Conservation (phyloP, 352 stramenopile species). For the Phytopythium sindhum region DNA sequence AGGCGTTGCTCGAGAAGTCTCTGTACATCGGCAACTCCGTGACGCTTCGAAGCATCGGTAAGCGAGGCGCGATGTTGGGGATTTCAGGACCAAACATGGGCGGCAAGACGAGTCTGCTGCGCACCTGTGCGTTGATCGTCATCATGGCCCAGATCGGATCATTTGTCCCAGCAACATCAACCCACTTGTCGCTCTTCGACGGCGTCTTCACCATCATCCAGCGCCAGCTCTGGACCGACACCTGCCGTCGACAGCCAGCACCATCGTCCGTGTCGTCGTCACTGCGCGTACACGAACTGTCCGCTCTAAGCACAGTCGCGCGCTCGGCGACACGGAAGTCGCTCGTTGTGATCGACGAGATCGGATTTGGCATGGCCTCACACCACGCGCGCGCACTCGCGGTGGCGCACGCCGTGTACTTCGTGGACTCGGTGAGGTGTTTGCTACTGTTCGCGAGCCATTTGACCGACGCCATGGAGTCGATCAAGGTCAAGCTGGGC, state of each 20-base stretch:
- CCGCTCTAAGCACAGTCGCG: constrained; percentile 22
- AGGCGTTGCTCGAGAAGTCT: constrained; percentile 28
- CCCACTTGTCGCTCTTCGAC: constrained; percentile 50
- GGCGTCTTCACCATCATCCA: constrained; percentile 73
- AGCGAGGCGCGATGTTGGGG: constrained; percentile 23
- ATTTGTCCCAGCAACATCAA: constrained; percentile 46
- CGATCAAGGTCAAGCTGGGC: constrained; percentile 12
- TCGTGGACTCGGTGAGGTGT: constrained; percentile 25
- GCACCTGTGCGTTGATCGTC: constrained; percentile 54
- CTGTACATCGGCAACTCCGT: constrained; percentile 41
- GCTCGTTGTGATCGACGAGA: constrained; percentile 43
- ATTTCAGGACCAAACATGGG: constrained; percentile 86
- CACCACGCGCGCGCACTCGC: constrained; percentile 20
- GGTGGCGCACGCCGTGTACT: constrained; percentile 23
- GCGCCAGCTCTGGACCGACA: constrained; percentile 12
- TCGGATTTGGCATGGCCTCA: constrained; percentile 34
- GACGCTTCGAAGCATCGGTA: constrained; percentile 12
- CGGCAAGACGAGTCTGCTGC: constrained; percentile 71
- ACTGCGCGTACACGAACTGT: constrained; percentile 15
- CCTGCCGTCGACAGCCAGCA: not conserved
- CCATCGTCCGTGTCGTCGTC: not conserved
- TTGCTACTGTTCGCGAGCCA: constrained; percentile 40
- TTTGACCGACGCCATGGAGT: constrained; percentile 18
- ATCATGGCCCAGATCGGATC: constrained; percentile 68
- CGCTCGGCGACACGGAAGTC: constrained; percentile 24